A percentile compares a stretch with the other conserved stretches of the same genome.
phyloP scores from a whole-genome alignment of 768 basidiomycete species.

The Cystofilobasidium macerans region DNA sequence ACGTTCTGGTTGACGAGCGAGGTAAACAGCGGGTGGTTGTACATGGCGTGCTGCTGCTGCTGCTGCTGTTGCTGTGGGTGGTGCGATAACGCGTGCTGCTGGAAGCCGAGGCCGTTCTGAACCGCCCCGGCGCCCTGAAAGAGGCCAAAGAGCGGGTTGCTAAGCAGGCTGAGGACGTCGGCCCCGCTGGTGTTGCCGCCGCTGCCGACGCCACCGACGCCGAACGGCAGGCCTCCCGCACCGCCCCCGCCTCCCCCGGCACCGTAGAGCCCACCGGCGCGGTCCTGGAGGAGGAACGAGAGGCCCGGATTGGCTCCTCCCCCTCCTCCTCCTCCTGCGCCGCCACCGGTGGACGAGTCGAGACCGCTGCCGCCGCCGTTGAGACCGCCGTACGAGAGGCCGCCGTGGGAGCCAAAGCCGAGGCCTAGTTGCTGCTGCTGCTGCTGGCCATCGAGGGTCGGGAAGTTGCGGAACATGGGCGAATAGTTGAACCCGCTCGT shows the following conservation, averaged over 20 bases:
- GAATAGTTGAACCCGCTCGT: neutral
- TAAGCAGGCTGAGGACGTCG: neutral
- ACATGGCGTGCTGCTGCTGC: neutral
- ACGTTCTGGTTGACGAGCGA: too few relatives aligned
- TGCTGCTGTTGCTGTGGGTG: neutral
- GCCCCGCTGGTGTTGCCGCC: neutral
- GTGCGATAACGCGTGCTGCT: slow-evolving; percentile 4
- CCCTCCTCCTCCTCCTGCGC: too few relatives aligned
- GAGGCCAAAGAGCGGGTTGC: neutral
- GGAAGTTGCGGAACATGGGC: slow-evolving; percentile 4
- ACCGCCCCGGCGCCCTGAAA: too few relatives aligned
- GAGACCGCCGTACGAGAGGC: too few relatives aligned
- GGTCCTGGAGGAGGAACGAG: too few relatives aligned
- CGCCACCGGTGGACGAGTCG: too few relatives aligned
- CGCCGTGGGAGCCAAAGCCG: neutral
- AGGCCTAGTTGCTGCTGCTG: neutral
- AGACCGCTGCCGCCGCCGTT: too few relatives aligned
- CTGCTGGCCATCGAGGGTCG: neutral
- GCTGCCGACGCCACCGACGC: neutral
- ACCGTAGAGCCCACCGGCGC: too few relatives aligned
- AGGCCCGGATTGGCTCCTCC: too few relatives aligned
- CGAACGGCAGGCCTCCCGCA: neutral
- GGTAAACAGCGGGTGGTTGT: slow-evolving; percentile 2
- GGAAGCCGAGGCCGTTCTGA: neutral
- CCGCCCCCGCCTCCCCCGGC: neutral